phyloP scores from a whole-genome alignment of 2,329 filamentous ascomycete species.

The Alternaria brassicicola region DNA sequence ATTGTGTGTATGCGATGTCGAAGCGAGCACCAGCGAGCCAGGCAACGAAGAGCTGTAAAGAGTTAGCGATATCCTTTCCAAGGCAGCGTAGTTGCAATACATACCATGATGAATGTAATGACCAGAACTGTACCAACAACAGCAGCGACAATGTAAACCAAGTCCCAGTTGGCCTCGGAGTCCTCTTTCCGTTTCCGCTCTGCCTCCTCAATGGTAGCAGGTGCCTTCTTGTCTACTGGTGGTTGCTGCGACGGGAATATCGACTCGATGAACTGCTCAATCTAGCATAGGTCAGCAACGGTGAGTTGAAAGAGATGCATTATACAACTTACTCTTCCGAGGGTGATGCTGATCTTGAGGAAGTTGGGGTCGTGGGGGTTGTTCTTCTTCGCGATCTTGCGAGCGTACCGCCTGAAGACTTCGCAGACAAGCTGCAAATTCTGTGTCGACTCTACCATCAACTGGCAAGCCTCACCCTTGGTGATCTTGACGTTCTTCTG shows the following conservation, averaged over 20 bases:
- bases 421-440: conserved; percentile 82
- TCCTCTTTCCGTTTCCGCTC: conserved; percentile 60
- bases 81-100: conserved; percentile 37
- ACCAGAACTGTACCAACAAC: conserved; percentile 72
- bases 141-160: conserved; percentile 68
- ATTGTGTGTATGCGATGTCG: conserved; percentile 68
- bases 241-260: conserved; percentile 87
- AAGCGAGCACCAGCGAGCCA: conserved; percentile 84
- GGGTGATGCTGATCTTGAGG: conserved; percentile 87
- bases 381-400: conserved; percentile 90
- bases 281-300: conserved; percentile 57
- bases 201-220: conserved; percentile 60
- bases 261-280: conserved; percentile 93
- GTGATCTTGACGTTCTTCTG: conserved; percentile 93
- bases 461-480: conserved; percentile 86
- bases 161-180: conserved; percentile 60
- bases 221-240: conserved; percentile 50
- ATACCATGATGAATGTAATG: conserved; percentile 80
- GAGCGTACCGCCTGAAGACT: conserved; percentile 77
- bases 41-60: conserved; percentile 71
- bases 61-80: conserved; percentile 24
- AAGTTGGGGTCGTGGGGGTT: conserved; percentile 92
- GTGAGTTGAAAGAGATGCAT: background rate
- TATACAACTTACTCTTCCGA: conserved; percentile 70
- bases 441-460: conserved; percentile 93